Conservation (phyloP, 352 stramenopile species). For the Phytopythium montanum region DNA sequence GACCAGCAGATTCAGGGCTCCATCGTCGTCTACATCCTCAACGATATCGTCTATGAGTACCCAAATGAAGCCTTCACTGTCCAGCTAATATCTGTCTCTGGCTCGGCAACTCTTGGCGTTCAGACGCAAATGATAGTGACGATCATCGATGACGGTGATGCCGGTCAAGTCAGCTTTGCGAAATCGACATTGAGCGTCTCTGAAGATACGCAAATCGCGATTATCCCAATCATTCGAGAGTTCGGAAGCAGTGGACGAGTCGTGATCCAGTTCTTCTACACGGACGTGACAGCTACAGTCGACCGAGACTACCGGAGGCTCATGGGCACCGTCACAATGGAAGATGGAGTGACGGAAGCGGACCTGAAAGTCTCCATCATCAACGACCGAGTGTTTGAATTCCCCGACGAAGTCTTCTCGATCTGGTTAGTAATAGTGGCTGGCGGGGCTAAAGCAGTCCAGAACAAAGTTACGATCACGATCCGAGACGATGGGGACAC, state of each 20-base stretch:
- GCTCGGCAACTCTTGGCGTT: constrained; percentile 27
- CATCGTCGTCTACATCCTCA: constrained; percentile 36
- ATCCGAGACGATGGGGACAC: constrained; percentile 58
- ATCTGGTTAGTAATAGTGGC: constrained; percentile 22
- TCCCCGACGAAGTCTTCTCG: constrained; percentile 46
- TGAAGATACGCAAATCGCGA: constrained; percentile 25
- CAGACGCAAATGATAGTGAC: constrained; percentile 29
- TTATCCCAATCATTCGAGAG: constrained; percentile 44
- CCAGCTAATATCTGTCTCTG: constrained; percentile 17
- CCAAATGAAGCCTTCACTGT: constrained; percentile 41
- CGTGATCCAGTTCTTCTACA: constrained; percentile 32
- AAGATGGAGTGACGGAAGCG: constrained; percentile 25
- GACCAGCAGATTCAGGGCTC: constrained; percentile 17
- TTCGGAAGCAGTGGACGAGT: constrained; percentile 36
- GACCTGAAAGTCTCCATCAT: constrained; percentile 47
- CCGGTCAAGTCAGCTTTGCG: constrained; percentile 49
- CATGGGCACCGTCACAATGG: constrained; percentile 25
- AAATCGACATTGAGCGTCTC: constrained; percentile 21
- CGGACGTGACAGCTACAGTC: constrained; percentile 27
- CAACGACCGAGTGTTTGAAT: constrained; percentile 54
- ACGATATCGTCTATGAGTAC: constrained; percentile 40
- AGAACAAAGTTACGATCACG: constrained; percentile 19
- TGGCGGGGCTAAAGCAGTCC: constrained; percentile 21
- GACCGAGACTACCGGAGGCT: constrained; percentile 47
- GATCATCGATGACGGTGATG: constrained; percentile 63